Base-by-base conservation (phyloP, 2,329 filamentous ascomycete genomes). In the Sporothrix euskadiensis region DNA sequence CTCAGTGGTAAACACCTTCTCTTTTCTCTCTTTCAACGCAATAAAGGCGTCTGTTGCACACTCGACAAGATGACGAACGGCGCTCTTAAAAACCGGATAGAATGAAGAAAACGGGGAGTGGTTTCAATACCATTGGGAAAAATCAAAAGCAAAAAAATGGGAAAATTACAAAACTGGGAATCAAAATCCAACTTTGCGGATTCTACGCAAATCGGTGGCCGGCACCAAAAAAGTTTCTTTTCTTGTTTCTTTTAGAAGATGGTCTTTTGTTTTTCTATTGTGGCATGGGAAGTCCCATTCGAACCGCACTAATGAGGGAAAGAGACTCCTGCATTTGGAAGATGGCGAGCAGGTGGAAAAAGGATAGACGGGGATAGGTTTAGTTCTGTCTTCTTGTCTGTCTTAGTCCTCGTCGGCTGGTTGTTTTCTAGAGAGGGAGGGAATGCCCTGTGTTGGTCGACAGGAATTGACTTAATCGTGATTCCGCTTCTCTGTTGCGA, bases 221-320 rank as follows among this genome's bases (percentile, higher is more conserved):
- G 54, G 65, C 72, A 73, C 69, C 59, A 75, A 73, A 73, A 71
- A 73, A 71, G 39, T 73, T 73, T 71, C 32, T 52, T 65, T 69
- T 75, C 57, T 69, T 73, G 61, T 65, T 71, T 57, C 44, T 26
- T 59, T 44, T 72, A 49, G 59, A 66, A 71, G 70, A 65, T 59
- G 56, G 44, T 54, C 56, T 22, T 47, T 47, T 65, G 61, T 72
- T 66, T 63, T 19, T 41, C 61, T 74, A 52, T 72, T 54, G 52
- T 73, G 74, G 73, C 69, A 69, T 39, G 68, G 39, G 77, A 66
- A 73, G 78, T 84, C 84, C 84, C 87, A 86, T 80, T 89, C 89
- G 87, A 87, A 78, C 84, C 86, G 91, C 90, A 91, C 94, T 98
- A 88, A 98, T 92, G 94, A 98, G 94, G 95, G 95, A 98, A 98